Base-by-base conservation (phyloP, 495 filamentous ascomycete genomes). In the Penicillium paxilli region DNA sequence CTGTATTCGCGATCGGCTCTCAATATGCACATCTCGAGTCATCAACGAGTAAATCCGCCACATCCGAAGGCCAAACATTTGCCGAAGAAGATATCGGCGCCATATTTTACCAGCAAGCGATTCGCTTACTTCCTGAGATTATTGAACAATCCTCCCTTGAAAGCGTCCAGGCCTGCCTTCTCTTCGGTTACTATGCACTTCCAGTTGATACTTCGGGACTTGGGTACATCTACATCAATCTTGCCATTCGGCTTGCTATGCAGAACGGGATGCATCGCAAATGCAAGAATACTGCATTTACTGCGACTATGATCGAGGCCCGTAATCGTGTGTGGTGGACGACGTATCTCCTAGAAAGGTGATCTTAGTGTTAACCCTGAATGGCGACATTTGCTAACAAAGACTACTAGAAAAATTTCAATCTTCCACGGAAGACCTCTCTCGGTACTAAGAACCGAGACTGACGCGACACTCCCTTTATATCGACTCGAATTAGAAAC, bases 211-310 rank as follows among this genome's bases (percentile, higher is more conserved):
- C 72, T 1, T 66, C 66, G 5, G 74, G 73, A 4, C 45, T 76
- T 11, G 60, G 65, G 0, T 76, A 69, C 47, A 75, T 66, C 12
- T 77, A 75, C 32, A 50, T 74, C 38, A 66, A 64, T 12, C 50
- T 74, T 21, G 63, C 68, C 1, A 51, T 72, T 5, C 66, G 71
- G 20, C 54, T 75, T 26, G 72, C 59, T n/a, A 71, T 72, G 52
- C 72, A 74, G 40, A 75, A 75, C 50, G 72, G 72, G 17, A 74
- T 76, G 70, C 72, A 76, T 38, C 58, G 72, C 20, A 68, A 59
- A 23, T 70, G 67, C 46, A 58, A 59, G 4, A 59, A 56, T 25
- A 51, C 55, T 19, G 65, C 60, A 0, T 63, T 71, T 20, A 54
- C 42, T 40, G 23, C 58, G 9, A 44, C 44, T 9, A 72, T 66